Percentiles rank a stretch among this genome's conserved stretches.
Conservation (phyloP, 768 basidiomycete genomes). For the Pisolithus albus region DNA sequence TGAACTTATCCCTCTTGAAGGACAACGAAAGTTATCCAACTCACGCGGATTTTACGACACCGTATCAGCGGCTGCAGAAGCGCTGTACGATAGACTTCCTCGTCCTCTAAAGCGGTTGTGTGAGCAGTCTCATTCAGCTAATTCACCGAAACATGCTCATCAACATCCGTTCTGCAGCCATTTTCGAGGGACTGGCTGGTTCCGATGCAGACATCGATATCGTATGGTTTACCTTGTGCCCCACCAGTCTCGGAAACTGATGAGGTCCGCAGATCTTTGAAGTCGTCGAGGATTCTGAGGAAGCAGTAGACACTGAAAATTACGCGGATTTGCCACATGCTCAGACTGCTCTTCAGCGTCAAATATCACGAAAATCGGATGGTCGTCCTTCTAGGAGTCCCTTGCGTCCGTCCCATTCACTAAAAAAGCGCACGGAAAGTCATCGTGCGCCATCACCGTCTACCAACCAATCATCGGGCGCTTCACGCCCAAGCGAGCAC, state of each 20-base stretch:
- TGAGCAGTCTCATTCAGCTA: conserved; percentile 30
- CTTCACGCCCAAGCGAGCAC: conserved; percentile 4
- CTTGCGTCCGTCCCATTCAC: conserved; percentile 14
- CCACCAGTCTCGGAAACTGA: neutral
- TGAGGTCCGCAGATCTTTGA: conserved; percentile 58
- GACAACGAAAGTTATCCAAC: conserved; percentile 61
- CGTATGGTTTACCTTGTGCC: conserved; percentile 33
- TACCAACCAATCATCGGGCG: conserved; percentile 3
- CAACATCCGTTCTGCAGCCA: conserved; percentile 36
- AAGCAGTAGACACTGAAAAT: conserved; percentile 49
- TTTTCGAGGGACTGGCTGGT: conserved; percentile 77
- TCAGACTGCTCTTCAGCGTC: conserved; percentile 22
- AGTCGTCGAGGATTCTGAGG: conserved; percentile 59
- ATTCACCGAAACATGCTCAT: neutral
- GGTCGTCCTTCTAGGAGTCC: conserved; percentile 25
- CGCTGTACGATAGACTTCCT: conserved; percentile 67
- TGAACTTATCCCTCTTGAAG: conserved; percentile 6
- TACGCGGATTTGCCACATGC: conserved; percentile 17
- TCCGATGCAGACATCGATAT: conserved; percentile 67
- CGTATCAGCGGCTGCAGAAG: conserved; percentile 58
- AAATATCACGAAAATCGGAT: conserved; percentile 27
- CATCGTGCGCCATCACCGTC: neutral
- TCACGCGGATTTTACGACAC: conserved; percentile 70
- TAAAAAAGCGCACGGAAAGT: conserved; percentile 9
- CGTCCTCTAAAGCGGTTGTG: conserved; percentile 67